These are phyloP conservation scores for Ustilago tritici DNA, from an alignment of 1,284 basidiomycete genomes.

Conservation along the genomic window DNA sequence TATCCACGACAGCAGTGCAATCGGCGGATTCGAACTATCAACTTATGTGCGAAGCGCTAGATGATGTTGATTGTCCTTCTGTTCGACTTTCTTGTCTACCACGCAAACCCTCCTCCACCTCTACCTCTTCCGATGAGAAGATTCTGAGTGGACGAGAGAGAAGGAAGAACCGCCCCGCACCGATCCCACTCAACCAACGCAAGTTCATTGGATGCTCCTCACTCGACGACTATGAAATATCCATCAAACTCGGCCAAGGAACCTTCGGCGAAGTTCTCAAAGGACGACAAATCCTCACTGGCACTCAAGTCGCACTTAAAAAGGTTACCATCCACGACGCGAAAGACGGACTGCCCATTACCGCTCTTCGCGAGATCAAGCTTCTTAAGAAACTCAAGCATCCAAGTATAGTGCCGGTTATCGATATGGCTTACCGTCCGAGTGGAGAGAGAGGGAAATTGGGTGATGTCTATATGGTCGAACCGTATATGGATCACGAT, in stretches of 20 bases:
- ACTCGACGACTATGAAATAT: constrained; percentile 64
- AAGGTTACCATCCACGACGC: constrained; percentile 95
- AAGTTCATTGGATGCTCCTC: constrained; percentile 62
- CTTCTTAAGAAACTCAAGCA: constrained; percentile 91
- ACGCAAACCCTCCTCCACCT: constrained; percentile 13
- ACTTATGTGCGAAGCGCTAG: constrained; percentile 33
- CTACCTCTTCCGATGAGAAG: not conserved
- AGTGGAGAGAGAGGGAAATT: constrained; percentile 70
- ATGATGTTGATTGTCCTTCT: constrained; percentile 23
- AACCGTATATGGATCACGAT: constrained; percentile 99
- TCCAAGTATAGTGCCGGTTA: constrained; percentile 84
- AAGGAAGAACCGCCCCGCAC: constrained; percentile 37
- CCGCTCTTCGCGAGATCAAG: constrained; percentile 97
- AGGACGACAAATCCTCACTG: constrained; percentile 71
- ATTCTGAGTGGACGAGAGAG: constrained; percentile 27
- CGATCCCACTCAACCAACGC: constrained; percentile 55
- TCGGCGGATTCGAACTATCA: constrained; percentile 19
- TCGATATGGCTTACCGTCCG: constrained; percentile 83
- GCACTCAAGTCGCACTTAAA: constrained; percentile 85
- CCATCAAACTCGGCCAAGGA: constrained; percentile 65
- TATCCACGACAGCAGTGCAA: not conserved
- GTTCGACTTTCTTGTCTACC: constrained; percentile 44
- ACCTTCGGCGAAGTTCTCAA: constrained; percentile 70
- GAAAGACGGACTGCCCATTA: constrained; percentile 94
- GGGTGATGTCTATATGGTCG: constrained; percentile 90